Percentiles rank a stretch among this genome's conserved stretches.
These are phyloP conservation scores for Colletotrichum liriopes DNA, from an alignment of 2,329 filamentous ascomycete species.

Conservation along the genomic window DNA sequence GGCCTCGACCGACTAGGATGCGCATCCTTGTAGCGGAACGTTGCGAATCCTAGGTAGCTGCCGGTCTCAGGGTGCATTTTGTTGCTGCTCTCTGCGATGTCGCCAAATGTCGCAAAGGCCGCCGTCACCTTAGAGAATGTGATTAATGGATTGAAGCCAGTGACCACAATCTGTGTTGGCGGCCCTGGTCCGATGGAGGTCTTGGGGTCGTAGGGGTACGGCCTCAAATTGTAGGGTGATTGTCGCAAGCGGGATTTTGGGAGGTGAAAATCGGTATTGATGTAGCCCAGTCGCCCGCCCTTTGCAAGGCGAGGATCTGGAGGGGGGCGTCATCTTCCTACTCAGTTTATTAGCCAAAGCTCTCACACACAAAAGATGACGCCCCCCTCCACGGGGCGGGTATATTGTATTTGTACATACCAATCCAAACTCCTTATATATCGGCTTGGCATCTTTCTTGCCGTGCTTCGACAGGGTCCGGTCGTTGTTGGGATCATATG, in stretches of 20 bases:
- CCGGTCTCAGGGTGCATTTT: conserved; percentile 96
- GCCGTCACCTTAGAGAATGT: conserved; percentile 83
- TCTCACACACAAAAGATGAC: conserved; percentile 71
- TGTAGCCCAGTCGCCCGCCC: conserved; percentile 76
- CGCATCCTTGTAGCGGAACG: conserved; percentile 88
- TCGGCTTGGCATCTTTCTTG: conserved; percentile 72
- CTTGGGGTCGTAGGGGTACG: conserved; percentile 85
- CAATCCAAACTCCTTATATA: conserved; percentile 76
- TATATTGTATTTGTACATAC: conserved; percentile 71
- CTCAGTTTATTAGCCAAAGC: conserved; percentile 73
- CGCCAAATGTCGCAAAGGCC: conserved; percentile 85
- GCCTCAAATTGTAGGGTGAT: conserved; percentile 84
- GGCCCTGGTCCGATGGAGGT: conserved; percentile 92
- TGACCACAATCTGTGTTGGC: conserved; percentile 91
- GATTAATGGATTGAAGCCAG: conserved; percentile 94
- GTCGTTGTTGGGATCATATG: conserved; percentile 73
- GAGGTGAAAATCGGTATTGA: conserved; percentile 79
- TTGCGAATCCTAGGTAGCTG: conserved; percentile 93
- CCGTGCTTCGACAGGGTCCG: conserved; percentile 64
- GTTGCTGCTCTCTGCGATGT: conserved; percentile 92
- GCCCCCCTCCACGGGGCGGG: conserved; percentile 62
- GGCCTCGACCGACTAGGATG: conserved; percentile 68
- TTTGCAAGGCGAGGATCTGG: conserved; percentile 86
- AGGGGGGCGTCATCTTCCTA: conserved; percentile 85
- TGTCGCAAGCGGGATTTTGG: conserved; percentile 80